Evolutionary conservation across 176 grass and related monocot genomes (phyloP).

Genomic region (Carex pumila): DNA sequence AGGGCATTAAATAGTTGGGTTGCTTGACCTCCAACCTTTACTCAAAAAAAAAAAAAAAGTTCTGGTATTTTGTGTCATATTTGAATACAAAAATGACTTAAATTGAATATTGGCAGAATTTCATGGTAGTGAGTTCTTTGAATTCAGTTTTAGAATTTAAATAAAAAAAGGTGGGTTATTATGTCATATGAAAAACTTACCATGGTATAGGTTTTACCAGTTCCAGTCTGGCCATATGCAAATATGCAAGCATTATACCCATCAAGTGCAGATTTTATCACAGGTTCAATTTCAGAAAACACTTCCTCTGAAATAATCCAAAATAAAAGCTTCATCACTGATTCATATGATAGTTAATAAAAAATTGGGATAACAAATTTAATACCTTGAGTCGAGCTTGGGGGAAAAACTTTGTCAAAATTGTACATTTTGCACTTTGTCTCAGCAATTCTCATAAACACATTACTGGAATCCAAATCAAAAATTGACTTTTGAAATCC

Average conservation of each 20-base stretch:
- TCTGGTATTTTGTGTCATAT: neutral
- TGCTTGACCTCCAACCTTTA: too few relatives aligned
- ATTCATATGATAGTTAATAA: neutral
- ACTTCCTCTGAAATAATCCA: slow-evolving; percentile 54
- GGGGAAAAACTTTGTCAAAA: slow-evolving; percentile 88
- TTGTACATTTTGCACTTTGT: slow-evolving; percentile 90
- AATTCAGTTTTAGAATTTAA: slow-evolving; percentile 16
- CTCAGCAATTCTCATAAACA: slow-evolving; percentile 56
- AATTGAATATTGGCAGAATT: neutral
- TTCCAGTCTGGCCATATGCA: slow-evolving; percentile 94
- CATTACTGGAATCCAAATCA: slow-evolving; percentile 54
- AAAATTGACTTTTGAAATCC: slow-evolving; percentile 33
- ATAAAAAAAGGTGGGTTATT: slow-evolving; percentile 16
- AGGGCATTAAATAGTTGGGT: too few relatives aligned
- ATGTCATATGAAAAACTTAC: slow-evolving; percentile 41
- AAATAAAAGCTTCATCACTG: slow-evolving; percentile 19
- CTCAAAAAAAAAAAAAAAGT: neutral
- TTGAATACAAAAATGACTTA: slow-evolving; percentile 13
- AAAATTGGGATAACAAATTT: slow-evolving; percentile 21
- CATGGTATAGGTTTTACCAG: slow-evolving; percentile 98
- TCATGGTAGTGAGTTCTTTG: neutral
- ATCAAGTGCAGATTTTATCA: slow-evolving; percentile 95
- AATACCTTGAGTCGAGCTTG: slow-evolving; percentile 80
- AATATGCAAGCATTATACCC: slow-evolving; percentile 97
- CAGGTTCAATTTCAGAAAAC: slow-evolving; percentile 82